Base-by-base conservation (phyloP, 140 eudicot genomes). In the Flaveria floridana region DNA sequence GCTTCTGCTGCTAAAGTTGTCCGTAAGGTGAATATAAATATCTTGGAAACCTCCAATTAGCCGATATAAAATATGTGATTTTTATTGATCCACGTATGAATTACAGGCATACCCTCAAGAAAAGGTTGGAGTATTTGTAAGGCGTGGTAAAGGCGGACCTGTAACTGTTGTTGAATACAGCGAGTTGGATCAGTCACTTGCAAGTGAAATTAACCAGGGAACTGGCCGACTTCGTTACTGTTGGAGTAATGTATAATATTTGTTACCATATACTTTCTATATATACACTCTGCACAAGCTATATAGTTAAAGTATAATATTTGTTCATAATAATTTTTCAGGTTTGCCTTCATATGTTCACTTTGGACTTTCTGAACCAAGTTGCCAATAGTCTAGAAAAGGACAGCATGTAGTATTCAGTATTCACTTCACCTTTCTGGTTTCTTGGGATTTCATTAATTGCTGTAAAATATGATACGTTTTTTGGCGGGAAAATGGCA, bases 1-100 rank as follows among this genome's bases (percentile, higher is more conserved):
- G 86, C 97, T 65, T 85, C 99, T 26, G 97, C 96, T 62, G 99
- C 99, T 63, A 95, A 95, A 87, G 99, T 91, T 76, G 99, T 95
- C 68, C 91, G 91, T 23, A 95, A 95, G 92, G 99, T 88, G 70
- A 72, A 28, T 52, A 7, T 20, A 20, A 28, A 51, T 16, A 75
- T 25, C 10, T 30, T 64, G 12, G 34, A 12, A 30, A n/a, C 26
- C 14, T n/a, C 15, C 34, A 64, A n/a, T 34, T 34, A 14, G 12
- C 68, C 6, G 2, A 28, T 25, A 30, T 5, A 16, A 50, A 70
- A 28, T 23, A 61, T 68, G 11, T 75, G 34, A 52, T 44, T 57
- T 42, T 48, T 57, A 65, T 75, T 34, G 44, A 50, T 48, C 21
- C 46, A 2, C 1, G 41, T 37, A 57, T 18, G 37, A 66, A 37